These are phyloP conservation scores for Waltergamsia citrina DNA, from an alignment of 2,329 filamentous ascomycete genomes.

Conservation along the genomic window DNA sequence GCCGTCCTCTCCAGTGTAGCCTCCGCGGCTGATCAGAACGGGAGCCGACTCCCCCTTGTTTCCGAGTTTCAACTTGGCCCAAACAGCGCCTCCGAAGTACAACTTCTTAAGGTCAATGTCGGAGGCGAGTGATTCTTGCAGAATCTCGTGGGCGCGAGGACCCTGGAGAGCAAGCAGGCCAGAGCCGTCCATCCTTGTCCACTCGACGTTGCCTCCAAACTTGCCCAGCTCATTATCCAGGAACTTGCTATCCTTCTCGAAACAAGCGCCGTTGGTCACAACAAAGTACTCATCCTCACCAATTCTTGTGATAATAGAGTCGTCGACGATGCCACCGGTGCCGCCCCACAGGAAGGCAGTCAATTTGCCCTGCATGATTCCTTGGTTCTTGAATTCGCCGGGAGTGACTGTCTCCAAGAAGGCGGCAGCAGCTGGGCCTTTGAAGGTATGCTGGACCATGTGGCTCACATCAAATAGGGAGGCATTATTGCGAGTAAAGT, in stretches of 20 bases:
- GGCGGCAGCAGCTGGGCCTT: slow-evolving; percentile 66
- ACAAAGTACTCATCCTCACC: slow-evolving; percentile 72
- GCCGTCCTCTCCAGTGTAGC: slow-evolving; percentile 96
- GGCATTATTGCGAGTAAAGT: slow-evolving; percentile 78
- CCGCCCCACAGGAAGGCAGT: slow-evolving; percentile 72
- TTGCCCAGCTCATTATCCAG: slow-evolving; percentile 58
- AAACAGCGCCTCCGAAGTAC: slow-evolving; percentile 72
- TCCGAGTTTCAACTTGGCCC: slow-evolving; percentile 53
- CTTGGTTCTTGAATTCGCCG: slow-evolving; percentile 55
- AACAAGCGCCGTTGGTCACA: slow-evolving; percentile 89
- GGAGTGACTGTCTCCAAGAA: slow-evolving; percentile 85
- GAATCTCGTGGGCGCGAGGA: slow-evolving; percentile 61
- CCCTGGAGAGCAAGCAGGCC: slow-evolving; percentile 88
- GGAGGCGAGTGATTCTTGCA: slow-evolving; percentile 51
- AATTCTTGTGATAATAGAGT: slow-evolving; percentile 83
- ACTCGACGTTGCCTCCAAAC: slow-evolving; percentile 46
- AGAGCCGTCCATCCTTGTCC: slow-evolving; percentile 61
- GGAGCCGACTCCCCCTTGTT: slow-evolving; percentile 32
- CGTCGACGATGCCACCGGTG: slow-evolving; percentile 89
- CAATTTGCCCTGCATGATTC: slow-evolving; percentile 63
- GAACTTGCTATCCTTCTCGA: slow-evolving; percentile 79
- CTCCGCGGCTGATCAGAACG: slow-evolving; percentile 69
- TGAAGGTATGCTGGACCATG: slow-evolving; percentile 88
- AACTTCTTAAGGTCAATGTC: slow-evolving; percentile 53
- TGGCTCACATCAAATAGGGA: slow-evolving; percentile 95